Evolutionary conservation across 805 yeast species (phyloP).

Genomic region (Isabelozyma heimii): DNA sequence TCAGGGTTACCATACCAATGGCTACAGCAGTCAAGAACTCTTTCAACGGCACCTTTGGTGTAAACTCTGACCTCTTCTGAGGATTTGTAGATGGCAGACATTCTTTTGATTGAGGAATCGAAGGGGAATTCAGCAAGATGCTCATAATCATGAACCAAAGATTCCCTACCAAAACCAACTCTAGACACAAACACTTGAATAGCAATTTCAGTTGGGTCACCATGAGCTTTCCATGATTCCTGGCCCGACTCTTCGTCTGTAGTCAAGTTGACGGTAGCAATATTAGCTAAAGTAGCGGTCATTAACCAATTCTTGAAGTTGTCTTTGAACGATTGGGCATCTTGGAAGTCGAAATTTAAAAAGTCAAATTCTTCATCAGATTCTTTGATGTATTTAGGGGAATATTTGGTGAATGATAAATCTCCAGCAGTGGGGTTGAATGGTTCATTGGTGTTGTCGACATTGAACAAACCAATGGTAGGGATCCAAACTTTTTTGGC

Average conservation of each 20-base stretch:
- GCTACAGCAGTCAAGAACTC: slow-evolving; percentile 56
- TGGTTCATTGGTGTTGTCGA: slow-evolving; percentile 31
- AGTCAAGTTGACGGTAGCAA: slow-evolving; percentile 36
- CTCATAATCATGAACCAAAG: slow-evolving; percentile 35
- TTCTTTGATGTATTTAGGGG: slow-evolving; percentile 26
- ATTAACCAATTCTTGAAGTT: slow-evolving; percentile 22
- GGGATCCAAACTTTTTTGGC: slow-evolving; percentile 37
- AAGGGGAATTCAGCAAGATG: slow-evolving; percentile 69
- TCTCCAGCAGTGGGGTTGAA: slow-evolving; percentile 43
- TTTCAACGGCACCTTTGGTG: slow-evolving; percentile 78
- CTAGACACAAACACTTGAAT: slow-evolving; percentile 74
- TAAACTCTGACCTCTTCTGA: slow-evolving; percentile 28
- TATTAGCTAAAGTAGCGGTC: slow-evolving; percentile 38
- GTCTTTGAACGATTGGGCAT: slow-evolving; percentile 13
- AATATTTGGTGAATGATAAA: slow-evolving; percentile 23
- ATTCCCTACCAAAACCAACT: slow-evolving; percentile 48
- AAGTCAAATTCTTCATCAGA: slow-evolving; percentile 39
- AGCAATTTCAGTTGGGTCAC: slow-evolving; percentile 90
- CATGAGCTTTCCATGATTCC: slow-evolving; percentile 43
- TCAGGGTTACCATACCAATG: slow-evolving; percentile 45
- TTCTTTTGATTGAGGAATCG: slow-evolving; percentile 70
- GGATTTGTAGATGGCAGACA: slow-evolving; percentile 56
- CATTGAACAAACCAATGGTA: slow-evolving; percentile 28
- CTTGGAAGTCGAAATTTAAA: slow-evolving; percentile 26
- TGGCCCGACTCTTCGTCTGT: slow-evolving; percentile 27